A percentile compares a stretch with the other conserved stretches of the same genome.
Conservation (phyloP, 441 rosid genomes). For the Arabidopsis hybrid region DNA sequence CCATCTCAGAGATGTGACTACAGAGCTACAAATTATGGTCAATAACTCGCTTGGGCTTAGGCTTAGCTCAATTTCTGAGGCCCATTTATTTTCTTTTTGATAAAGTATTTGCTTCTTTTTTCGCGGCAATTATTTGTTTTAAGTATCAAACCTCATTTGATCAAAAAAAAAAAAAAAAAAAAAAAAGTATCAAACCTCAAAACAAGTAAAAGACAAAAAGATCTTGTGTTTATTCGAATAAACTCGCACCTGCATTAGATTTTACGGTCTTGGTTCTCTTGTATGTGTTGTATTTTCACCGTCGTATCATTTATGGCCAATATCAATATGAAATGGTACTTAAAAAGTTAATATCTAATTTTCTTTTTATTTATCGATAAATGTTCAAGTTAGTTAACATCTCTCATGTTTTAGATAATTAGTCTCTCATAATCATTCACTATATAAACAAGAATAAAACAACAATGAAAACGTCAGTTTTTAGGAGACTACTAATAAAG, state of each 20-base stretch:
- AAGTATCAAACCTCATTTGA: too few species aligned
- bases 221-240: too few species aligned
- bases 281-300: not conserved
- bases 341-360: not conserved
- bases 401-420: not conserved
- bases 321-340: not conserved
- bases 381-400: not conserved
- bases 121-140: not conserved
- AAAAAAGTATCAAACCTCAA: too few species aligned
- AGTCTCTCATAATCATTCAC: not conserved
- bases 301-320: not conserved
- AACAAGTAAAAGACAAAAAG: too few species aligned
- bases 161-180: too few species aligned
- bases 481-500: not conserved
- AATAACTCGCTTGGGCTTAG: constrained; percentile 27
- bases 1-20: constrained; percentile 2
- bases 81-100: not conserved
- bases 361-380: not conserved
- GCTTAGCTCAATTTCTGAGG: not conserved
- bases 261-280: not conserved
- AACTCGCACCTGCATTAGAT: too few species aligned
- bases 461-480: not conserved
- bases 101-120: too few species aligned
- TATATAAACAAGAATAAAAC: not conserved
- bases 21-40: constrained; percentile 1